A percentile compares a stretch with the other conserved stretches of the same genome.
Conservation (phyloP, 208 protist genomes). For the Wallacemonas sp. region DNA sequence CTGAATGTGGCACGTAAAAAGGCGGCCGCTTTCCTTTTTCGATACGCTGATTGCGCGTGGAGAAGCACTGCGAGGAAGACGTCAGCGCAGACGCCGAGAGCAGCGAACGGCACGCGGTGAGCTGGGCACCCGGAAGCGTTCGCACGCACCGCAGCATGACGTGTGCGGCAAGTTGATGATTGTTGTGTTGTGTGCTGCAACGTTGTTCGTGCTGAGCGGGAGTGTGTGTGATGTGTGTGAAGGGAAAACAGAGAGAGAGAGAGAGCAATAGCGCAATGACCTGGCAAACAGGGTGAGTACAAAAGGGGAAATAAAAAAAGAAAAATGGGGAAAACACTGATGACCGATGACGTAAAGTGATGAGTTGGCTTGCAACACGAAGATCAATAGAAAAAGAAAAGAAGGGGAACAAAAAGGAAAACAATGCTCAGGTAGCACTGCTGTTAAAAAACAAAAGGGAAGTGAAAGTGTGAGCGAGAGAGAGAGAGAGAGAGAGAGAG, state of each 20-base stretch:
- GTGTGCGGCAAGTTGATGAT: no score
- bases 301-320: neutral
- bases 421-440: no score
- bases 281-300: neutral
- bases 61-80: neutral
- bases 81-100: neutral
- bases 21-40: neutral
- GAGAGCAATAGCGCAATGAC: neutral
- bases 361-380: neutral
- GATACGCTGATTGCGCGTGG: neutral
- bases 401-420: constrained; percentile 20
- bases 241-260: no score
- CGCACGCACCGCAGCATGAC: no score
- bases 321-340: neutral
- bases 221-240: no score
- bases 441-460: constrained; percentile 12
- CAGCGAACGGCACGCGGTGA: neutral
- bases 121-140: no score
- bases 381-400: neutral
- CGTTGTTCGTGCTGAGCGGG: no score
- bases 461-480: neutral
- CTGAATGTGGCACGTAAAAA: neutral
- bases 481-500: neutral
- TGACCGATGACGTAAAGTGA: no score
- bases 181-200: no score